Conservation (phyloP, 2,329 filamentous ascomycete species). For the Cladophialophora yegresii region DNA sequence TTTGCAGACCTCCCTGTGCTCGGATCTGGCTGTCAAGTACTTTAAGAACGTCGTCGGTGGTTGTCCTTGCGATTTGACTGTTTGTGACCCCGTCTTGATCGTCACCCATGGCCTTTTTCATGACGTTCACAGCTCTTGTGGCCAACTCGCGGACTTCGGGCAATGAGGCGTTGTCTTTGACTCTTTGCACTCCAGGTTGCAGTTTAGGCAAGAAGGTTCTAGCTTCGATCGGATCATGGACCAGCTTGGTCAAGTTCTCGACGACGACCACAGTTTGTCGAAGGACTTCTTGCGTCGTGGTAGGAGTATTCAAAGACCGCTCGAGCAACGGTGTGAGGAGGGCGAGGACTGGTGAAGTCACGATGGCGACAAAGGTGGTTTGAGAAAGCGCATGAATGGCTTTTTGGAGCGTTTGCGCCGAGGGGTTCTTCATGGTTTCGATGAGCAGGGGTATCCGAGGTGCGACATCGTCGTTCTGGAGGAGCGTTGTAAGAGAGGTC, state of each 20-base stretch:
- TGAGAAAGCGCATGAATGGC: conserved; percentile 95
- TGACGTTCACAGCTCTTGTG: conserved; percentile 76
- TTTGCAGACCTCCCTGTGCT: conserved; percentile 64
- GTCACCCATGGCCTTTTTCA: conserved; percentile 86
- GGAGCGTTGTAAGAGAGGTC: conserved; percentile 81
- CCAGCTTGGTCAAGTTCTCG: conserved; percentile 96
- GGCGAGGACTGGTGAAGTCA: conserved; percentile 92
- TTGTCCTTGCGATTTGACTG: conserved; percentile 64
- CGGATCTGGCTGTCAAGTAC: conserved; percentile 75
- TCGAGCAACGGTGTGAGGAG: conserved; percentile 93
- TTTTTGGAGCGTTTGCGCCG: conserved; percentile 83
- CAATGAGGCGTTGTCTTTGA: conserved; percentile 83
- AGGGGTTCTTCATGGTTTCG: conserved; percentile 93
- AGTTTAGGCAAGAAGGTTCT: conserved; percentile 93
- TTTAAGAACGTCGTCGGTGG: conserved; percentile 71
- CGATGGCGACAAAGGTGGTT: conserved; percentile 96
- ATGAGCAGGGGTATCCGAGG: conserved; percentile 89
- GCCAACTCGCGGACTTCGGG: conserved; percentile 93
- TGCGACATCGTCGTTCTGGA: conserved; percentile 95
- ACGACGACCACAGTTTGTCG: conserved; percentile 95
- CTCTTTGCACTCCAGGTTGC: conserved; percentile 86
- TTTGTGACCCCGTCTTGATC: conserved; percentile 63
- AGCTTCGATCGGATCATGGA: conserved; percentile 93
- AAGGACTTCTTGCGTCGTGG: conserved; percentile 88
- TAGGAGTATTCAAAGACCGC: conserved; percentile 86